phyloP scores from a whole-genome alignment of 805 yeast species.

The Cyberlindnera xylosilytica region DNA sequence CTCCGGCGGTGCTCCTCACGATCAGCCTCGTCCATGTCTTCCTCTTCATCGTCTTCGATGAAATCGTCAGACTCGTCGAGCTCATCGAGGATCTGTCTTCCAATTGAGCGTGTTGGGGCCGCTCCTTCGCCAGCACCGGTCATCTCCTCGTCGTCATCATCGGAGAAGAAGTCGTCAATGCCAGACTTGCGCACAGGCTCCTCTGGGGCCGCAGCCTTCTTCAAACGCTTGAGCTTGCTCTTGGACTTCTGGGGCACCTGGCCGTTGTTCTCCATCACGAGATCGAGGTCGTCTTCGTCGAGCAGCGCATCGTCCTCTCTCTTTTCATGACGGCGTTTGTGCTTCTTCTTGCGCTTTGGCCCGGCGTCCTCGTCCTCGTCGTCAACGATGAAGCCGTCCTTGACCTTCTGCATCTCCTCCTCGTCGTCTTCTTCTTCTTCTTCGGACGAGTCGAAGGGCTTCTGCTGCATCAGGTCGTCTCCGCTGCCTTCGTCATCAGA shows the following conservation, averaged over 20 bases:
- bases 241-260: slow-evolving; percentile 36
- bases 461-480: slow-evolving; percentile 35
- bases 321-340: slow-evolving; percentile 33
- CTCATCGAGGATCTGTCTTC: slow-evolving; percentile 57
- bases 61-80: slow-evolving; percentile 96
- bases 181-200: slow-evolving; percentile 34
- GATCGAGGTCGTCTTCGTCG: slow-evolving; percentile 93
- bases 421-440: slow-evolving; percentile 93
- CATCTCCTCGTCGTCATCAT: slow-evolving; percentile 34
- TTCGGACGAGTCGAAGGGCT: slow-evolving; percentile 68
- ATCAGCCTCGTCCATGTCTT: slow-evolving; percentile 76
- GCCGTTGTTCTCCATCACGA: slow-evolving; percentile 88
- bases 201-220: slow-evolving; percentile 58
- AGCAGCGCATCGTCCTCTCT: slow-evolving; percentile 63
- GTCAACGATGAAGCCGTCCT: slow-evolving; percentile 93
- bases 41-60: slow-evolving; percentile 95
- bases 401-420: slow-evolving; percentile 77
- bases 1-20: slow-evolving; percentile 45
- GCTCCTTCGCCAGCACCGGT: slow-evolving; percentile 1
- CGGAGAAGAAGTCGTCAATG: slow-evolving; percentile 40
- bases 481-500: slow-evolving; percentile 38
- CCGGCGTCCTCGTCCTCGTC: slow-evolving; percentile 76
- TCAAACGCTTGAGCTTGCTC: slow-evolving; percentile 74
- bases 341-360: slow-evolving; percentile 38
- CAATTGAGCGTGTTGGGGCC: slow-evolving; percentile 30